Base-by-base conservation (phyloP, 2,329 filamentous ascomycete genomes). In the Aspergillus chevalieri region DNA sequence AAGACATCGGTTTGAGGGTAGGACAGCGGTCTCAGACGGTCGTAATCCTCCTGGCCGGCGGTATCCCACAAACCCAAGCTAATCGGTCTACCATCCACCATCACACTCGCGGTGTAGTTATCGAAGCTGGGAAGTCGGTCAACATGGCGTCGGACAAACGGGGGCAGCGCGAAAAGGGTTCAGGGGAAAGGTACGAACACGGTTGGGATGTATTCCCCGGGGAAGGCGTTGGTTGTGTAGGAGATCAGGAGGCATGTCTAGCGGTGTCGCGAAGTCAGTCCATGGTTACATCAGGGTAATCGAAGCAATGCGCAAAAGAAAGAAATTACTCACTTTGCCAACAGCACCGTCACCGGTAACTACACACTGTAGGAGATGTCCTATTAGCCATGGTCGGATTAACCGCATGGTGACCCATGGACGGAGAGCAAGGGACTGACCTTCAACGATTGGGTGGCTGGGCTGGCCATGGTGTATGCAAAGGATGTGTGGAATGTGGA, bases 331-430 rank as follows among this genome's bases (percentile, higher is more conserved):
- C 75, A 95, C 91, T 83, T 98, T 98, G 74, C 93, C 93, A 65
- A 98, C 93, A 70, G 93, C 93, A 88, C 93, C 93, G 74, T 98
- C 93, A 77, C 93, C 93, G 56, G 93, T 97, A 68, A 98, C 93
- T 70, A 98, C 93, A 73, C 93, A 98, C 90, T 96, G 65, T 54
- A 62, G 9, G 45, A 38, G 38, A 48, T 62, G 64, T 67, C 69
- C 60, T 58, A 66, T 74, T 68, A 71, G 67, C 62, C 55, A 45
- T 56, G 58, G 60, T 63, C 44, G 44, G 49, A 36, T 44, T 47
- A 47, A 50, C 41, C 43, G 44, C 52, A 44, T 26, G 44, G 52
- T 30, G 51, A 46, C 52, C 38, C 42, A 28, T 44, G 42, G 49
- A 10, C 10, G n/a, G 22, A 44, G 39, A 47, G 33, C 8, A 26